Evolutionary conservation across 1,139 yeast genomes (phyloP).

Genomic region (Kazachstania sp.): DNA sequence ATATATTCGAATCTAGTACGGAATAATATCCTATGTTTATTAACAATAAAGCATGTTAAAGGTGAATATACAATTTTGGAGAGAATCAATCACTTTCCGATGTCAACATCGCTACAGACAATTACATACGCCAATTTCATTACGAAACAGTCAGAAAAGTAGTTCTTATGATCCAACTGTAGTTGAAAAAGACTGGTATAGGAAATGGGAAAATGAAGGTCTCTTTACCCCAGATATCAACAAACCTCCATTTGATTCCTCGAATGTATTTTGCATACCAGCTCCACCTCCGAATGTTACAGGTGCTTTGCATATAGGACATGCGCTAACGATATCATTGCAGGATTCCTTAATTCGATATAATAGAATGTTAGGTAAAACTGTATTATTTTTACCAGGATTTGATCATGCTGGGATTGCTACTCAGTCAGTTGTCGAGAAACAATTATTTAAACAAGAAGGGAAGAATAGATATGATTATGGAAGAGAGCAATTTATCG

Average conservation of each 20-base stretch:
- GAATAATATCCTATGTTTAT: background rate
- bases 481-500: conserved; percentile 82
- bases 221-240: conserved; percentile 75
- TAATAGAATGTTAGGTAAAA: conserved; percentile 94
- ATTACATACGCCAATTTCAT: background rate
- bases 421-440: conserved; percentile 96
- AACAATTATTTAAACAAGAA: conserved; percentile 81
- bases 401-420: conserved; percentile 99
- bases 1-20: too few species aligned
- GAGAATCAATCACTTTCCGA: background rate
- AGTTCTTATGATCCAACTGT: conserved; percentile 76
- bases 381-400: conserved; percentile 88
- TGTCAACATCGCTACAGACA: background rate
- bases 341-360: conserved; percentile 89
- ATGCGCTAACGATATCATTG: conserved; percentile 87
- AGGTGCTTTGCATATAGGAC: conserved; percentile 97
- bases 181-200: conserved; percentile 94
- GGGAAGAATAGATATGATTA: conserved; percentile 85
- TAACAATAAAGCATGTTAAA: background rate
- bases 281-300: conserved; percentile 99
- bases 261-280: conserved; percentile 80
- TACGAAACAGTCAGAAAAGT: background rate
- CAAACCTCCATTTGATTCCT: conserved; percentile 66
- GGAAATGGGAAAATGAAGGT: conserved; percentile 88
- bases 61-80: background rate